A percentile compares a stretch with the other conserved stretches of the same genome.
These are phyloP conservation scores for Zea mays DNA, from an alignment of 176 grass and related monocot species.

Conservation along the genomic window Zm-B73-REFERENCE-NAM-5.0 NC_050102.1:3146001-3146500, in stretches of 20 bases:
- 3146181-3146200: neutral
- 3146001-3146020: too few relatives aligned
- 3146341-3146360: too few relatives aligned
- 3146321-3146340: too few relatives aligned
- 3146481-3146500: neutral
- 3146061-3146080: too few relatives aligned
- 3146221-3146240: neutral
- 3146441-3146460: neutral
- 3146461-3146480: neutral
- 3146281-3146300: too few relatives aligned
- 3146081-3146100: too few relatives aligned
- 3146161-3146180: neutral
- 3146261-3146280: too few relatives aligned
- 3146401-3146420: neutral
- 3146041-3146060: too few relatives aligned
- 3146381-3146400: neutral
- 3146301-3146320: too few relatives aligned
- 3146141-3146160: neutral
- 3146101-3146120: neutral
- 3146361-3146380: neutral
- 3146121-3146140: slow-evolving; percentile 3
- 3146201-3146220: slow-evolving; percentile 19
- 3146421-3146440: neutral
- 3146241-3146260: too few relatives aligned
- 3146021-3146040: too few relatives aligned